Percentiles rank a stretch among this genome's conserved stretches.
Evolutionary conservation across 2,329 filamentous ascomycete species (phyloP).

Genomic region (Aspergillus sp.): DNA sequence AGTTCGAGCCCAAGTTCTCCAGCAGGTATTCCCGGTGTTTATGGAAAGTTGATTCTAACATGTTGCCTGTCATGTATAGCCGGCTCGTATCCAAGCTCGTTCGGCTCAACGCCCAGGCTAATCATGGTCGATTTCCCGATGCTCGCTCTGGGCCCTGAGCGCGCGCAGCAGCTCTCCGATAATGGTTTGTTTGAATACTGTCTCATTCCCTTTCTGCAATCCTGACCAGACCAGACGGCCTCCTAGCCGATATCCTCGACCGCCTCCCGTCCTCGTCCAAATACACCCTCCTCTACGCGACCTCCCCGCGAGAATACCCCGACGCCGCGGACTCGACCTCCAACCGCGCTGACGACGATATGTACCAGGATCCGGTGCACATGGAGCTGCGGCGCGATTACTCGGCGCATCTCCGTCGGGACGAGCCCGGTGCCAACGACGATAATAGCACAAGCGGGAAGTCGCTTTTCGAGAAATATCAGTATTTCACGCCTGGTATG

Average conservation of each 20-base stretch:
- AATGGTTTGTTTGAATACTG: slow-evolving; percentile 40
- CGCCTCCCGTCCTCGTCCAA: slow-evolving; percentile 41
- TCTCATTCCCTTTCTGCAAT: too few relatives aligned
- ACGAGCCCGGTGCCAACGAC: too few relatives aligned
- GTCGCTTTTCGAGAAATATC: slow-evolving; percentile 73
- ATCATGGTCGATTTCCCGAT: slow-evolving; percentile 38
- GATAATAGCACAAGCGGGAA: slow-evolving; percentile 32
- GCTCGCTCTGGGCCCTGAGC: slow-evolving; percentile 26
- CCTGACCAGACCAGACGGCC: slow-evolving; percentile 28
- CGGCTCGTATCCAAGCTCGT: slow-evolving; percentile 29
- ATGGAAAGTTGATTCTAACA: background rate
- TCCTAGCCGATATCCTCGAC: slow-evolving; percentile 39
- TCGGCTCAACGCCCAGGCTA: slow-evolving; percentile 32
- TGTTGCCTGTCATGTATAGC: slow-evolving; percentile 19
- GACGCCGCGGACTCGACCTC: slow-evolving; percentile 41
- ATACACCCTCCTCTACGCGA: slow-evolving; percentile 70
- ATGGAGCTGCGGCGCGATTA: slow-evolving; percentile 65
- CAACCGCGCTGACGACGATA: slow-evolving; percentile 48
- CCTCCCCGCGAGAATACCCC: slow-evolving; percentile 44
- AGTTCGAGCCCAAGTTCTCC: slow-evolving; percentile 7
- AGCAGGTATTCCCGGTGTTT: too few relatives aligned
- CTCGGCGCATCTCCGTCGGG: slow-evolving; percentile 19
- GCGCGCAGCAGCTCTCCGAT: slow-evolving; percentile 31
- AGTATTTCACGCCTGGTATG: slow-evolving; percentile 82
- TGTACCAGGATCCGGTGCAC: slow-evolving; percentile 49